phyloP scores from a whole-genome alignment of 2,329 filamentous ascomycete genomes.

The Pseudocercospora cruenta region DNA sequence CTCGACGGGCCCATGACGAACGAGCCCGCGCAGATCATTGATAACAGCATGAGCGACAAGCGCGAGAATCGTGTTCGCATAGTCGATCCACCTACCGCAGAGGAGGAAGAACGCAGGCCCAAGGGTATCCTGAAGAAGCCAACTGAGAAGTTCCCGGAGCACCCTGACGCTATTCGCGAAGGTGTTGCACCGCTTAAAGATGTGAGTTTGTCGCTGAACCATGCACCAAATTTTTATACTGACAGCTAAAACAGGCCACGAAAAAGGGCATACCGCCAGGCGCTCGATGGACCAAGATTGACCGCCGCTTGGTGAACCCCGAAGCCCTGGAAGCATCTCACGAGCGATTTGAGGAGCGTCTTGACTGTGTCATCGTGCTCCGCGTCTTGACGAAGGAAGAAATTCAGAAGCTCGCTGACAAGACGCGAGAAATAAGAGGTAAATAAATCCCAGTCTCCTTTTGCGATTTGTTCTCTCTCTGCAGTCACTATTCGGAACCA shows the following conservation, averaged over 20 bases:
- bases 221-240: constrained; percentile 5
- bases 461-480: constrained; percentile 3
- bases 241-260: constrained; percentile 32
- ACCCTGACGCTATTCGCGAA: constrained; percentile 79
- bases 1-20: constrained; percentile 37
- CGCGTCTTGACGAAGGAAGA: constrained; percentile 85
- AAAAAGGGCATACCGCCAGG: constrained; percentile 57
- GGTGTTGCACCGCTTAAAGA: constrained; percentile 94
- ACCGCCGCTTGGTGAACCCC: constrained; percentile 83
- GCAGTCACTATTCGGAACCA: constrained; percentile 14
- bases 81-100: constrained; percentile 70
- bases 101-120: constrained; percentile 69
- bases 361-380: constrained; percentile 91
- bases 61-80: constrained; percentile 55
- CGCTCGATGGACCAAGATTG: constrained; percentile 92
- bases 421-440: constrained; percentile 77
- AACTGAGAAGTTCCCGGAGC: constrained; percentile 81
- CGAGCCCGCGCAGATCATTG: constrained; percentile 39
- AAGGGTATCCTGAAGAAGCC: constrained; percentile 87
- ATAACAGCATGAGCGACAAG: constrained; percentile 38
- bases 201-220: constrained; percentile 32
- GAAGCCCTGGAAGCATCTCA: constrained; percentile 84
- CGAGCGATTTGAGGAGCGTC: constrained; percentile 87
- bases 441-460: constrained; percentile 24
- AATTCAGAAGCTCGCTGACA: constrained; percentile 82